Evolutionary conservation across 768 basidiomycete genomes (phyloP), one percentile per base, ranked within the genome.

Genomic region (Punctularia strigosozonata): DNA sequence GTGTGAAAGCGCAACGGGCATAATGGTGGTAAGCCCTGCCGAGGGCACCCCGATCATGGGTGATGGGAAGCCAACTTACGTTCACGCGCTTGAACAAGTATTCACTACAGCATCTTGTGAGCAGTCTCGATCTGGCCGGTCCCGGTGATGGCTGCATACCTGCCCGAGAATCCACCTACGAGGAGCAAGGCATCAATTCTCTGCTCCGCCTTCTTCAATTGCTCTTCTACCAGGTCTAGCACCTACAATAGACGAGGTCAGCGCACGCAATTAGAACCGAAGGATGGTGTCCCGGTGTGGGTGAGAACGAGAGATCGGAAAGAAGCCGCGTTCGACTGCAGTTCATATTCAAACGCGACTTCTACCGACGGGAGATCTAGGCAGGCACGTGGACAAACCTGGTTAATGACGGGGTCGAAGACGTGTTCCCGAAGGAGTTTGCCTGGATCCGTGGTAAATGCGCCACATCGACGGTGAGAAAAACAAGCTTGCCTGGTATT

Each of bases 391-490:
- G 30, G 44, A 47, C 67, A 18, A 40, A 84, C 86, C 66, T 87
- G 71, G 45, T 73, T 71, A 25, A 92, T 75, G 25, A 91, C 80
- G 20, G 89, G 88, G 58, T 89, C 87, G 48, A 91, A 92, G 6
- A 91, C 88, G 54, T 87, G 81, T 46, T 73, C 64, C 22, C 88
- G 77, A 38, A 92, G 65, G 17, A 88, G 59, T 46, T 71, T 77
- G 14, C 88, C 88, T n/a, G n/a, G n/a, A n/a, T n/a, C n/a, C n/a
- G n/a, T n/a, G n/a, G n/a, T n/a, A n/a, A n/a, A n/a, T n/a, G n/a
- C n/a, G n/a, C n/a, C n/a, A n/a, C n/a, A n/a, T n/a, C n/a, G n/a
- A n/a, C n/a, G n/a, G n/a, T n/a, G n/a, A n/a, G n/a, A n/a, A n/a
- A n/a, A n/a, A n/a, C n/a, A n/a, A n/a, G n/a, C n/a, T n/a, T n/a